phyloP scores from a whole-genome alignment of 495 filamentous ascomycete species.

The Durotheca rogersii region DNA sequence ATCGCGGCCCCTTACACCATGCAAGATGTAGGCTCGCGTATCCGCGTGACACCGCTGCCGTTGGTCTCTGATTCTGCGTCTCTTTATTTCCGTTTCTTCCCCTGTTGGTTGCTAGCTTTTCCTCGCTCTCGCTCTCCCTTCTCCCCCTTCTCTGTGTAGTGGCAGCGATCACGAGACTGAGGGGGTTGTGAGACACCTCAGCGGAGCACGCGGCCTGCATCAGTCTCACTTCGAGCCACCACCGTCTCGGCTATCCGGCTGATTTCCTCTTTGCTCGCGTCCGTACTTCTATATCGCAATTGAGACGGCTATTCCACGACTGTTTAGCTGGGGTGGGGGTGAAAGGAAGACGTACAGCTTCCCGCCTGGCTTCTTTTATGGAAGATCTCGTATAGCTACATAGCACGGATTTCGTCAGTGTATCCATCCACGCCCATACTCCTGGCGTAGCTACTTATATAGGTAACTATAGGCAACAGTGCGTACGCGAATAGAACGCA shows the following conservation, averaged over 20 bases:
- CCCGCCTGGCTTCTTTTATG: conserved; percentile 46
- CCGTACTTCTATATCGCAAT: conserved; percentile 19
- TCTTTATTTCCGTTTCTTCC: too few species aligned
- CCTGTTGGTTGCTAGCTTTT: too few species aligned
- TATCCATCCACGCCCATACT: neutral
- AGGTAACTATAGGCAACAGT: neutral
- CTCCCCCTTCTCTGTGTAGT: too few species aligned
- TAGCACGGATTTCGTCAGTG: conserved; percentile 6
- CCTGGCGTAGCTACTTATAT: neutral
- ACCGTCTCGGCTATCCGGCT: conserved; percentile 2
- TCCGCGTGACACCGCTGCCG: too few species aligned
- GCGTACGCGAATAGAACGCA: conserved; percentile 44
- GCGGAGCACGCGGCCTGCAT: neutral
- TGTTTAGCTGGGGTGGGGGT: neutral
- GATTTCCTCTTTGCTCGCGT: conserved; percentile 18
- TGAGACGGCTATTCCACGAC: conserved; percentile 2
- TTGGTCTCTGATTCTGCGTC: too few species aligned
- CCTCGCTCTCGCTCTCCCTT: too few species aligned
- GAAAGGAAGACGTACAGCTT: conserved; percentile 37
- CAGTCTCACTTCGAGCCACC: conserved; percentile 3
- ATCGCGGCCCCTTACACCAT: too few species aligned
- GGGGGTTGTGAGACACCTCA: too few species aligned
- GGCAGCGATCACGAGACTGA: too few species aligned
- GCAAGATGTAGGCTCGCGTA: too few species aligned
- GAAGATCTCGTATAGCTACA: conserved; percentile 43